Evolutionary conservation across 1,284 basidiomycete genomes (phyloP).

Genomic region (Puccinia triticina): DNA sequence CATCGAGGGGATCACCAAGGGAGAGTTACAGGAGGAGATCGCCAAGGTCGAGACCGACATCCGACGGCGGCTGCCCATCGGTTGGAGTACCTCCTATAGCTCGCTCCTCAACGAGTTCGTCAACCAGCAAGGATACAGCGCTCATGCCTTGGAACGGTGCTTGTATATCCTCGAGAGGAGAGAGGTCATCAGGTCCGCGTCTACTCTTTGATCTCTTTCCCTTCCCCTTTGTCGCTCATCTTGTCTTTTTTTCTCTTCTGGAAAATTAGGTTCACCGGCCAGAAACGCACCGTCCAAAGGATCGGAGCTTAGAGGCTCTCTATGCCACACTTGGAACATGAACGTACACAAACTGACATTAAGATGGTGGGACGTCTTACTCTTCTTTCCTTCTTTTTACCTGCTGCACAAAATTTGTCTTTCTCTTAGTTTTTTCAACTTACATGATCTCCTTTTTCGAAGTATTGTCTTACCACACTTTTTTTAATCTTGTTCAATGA

Average conservation of each 20-base stretch:
- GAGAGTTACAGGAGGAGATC: slow-evolving; percentile 93
- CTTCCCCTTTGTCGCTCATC: neutral
- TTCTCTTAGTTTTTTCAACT: neutral
- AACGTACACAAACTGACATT: neutral
- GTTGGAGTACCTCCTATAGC: slow-evolving; percentile 95
- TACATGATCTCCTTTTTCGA: neutral
- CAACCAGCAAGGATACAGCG: slow-evolving; percentile 83
- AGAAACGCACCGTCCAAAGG: slow-evolving; percentile 43
- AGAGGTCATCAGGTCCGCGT: slow-evolving; percentile 76
- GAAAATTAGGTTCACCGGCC: slow-evolving; percentile 40
- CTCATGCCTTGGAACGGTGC: slow-evolving; percentile 88
- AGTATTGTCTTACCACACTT: neutral
- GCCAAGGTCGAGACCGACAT: slow-evolving; percentile 88
- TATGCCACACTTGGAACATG: neutral
- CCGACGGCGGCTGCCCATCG: slow-evolving; percentile 82
- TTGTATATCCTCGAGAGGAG: slow-evolving; percentile 92
- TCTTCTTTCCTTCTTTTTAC: neutral
- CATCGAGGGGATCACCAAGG: slow-evolving; percentile 87
- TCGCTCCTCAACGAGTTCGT: slow-evolving; percentile 94
- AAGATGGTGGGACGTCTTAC: neutral
- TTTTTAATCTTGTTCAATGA: too few relatives aligned
- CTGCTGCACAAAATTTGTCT: too few relatives aligned
- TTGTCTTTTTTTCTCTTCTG: slow-evolving; percentile 5
- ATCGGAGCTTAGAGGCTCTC: slow-evolving; percentile 21
- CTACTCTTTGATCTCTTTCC: neutral